A percentile compares a stretch with the other conserved stretches of the same genome.
Evolutionary conservation across 129 eudicot genomes (phyloP).

Genomic region (Centella asiatica): DNA sequence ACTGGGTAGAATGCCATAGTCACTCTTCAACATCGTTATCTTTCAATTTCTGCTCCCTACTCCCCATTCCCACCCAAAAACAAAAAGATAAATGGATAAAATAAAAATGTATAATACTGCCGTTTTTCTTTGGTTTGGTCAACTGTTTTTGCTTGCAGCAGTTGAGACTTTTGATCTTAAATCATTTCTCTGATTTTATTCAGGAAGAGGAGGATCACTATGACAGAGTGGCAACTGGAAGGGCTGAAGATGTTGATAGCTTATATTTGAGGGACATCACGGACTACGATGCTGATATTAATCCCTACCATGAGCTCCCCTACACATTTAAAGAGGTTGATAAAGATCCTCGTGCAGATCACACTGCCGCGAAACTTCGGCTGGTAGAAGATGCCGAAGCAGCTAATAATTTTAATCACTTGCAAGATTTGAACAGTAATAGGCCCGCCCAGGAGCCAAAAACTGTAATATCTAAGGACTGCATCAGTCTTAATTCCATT

Average conservation of each 20-base stretch:
- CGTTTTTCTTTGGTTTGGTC: too few relatives aligned
- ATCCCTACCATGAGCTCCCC: constrained; percentile 45
- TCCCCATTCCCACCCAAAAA: too few relatives aligned
- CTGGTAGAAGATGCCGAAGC: constrained; percentile 71
- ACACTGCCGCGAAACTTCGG: constrained; percentile 60
- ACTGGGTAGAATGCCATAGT: too few relatives aligned
- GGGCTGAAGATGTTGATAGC: constrained; percentile 39
- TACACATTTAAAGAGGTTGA: constrained; percentile 25
- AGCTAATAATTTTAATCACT: constrained; percentile 17
- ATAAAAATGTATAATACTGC: too few relatives aligned
- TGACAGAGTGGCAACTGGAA: constrained; percentile 76
- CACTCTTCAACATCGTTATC: too few relatives aligned
- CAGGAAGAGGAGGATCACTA: constrained; percentile 88
- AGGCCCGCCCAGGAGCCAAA: not conserved
- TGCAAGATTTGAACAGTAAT: constrained; percentile 14
- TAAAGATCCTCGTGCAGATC: constrained; percentile 80
- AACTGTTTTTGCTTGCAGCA: not conserved
- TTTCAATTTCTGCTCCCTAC: too few relatives aligned
- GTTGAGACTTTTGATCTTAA: not conserved
- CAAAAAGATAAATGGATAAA: too few relatives aligned
- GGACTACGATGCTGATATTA: constrained; percentile 38
- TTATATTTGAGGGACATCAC: constrained; percentile 45
- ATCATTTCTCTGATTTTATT: constrained; percentile 8
- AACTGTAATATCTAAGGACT: constrained; percentile 1
- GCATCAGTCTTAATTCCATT: constrained; percentile 23